Conservation (phyloP, 129 eudicot genomes). For the Lactuca saligna region DNA sequence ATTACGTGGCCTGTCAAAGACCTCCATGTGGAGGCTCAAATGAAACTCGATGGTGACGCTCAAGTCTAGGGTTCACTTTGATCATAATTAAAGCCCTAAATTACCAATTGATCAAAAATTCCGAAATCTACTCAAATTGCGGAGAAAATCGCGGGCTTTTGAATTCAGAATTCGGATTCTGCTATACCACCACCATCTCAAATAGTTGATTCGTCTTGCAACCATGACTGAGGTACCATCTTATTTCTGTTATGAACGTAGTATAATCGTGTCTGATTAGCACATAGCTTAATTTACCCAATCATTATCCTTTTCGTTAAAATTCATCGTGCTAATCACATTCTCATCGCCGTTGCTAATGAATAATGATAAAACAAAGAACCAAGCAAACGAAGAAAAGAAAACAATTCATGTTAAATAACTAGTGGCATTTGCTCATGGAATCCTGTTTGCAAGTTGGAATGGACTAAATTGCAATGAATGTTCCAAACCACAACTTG, state of each 20-base stretch:
- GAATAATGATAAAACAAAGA: constrained; percentile 8
- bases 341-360: constrained; percentile 10
- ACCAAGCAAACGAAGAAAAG: constrained; percentile 1
- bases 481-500: constrained; percentile 4
- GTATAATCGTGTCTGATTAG: constrained; percentile 1
- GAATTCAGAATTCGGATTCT: constrained; percentile 4
- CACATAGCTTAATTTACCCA: background rate
- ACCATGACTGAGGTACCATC: constrained; percentile 72
- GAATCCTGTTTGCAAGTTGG: constrained; percentile 10
- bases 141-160: constrained; percentile 26
- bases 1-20: too few species aligned
- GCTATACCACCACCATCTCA: constrained; percentile 16
- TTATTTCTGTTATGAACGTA: constrained; percentile 1
- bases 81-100: constrained; percentile 25
- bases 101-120: constrained; percentile 13
- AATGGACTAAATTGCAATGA: constrained; percentile 5
- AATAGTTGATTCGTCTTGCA: constrained; percentile 33
- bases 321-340: constrained; percentile 8
- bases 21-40: background rate
- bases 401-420: constrained; percentile 16
- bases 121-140: constrained; percentile 15
- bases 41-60: background rate
- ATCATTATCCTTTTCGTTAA: background rate
- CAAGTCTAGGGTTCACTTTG: constrained; percentile 19
- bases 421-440: background rate